Percentiles rank a stretch among this genome's conserved stretches.
phyloP scores from a whole-genome alignment of 2,329 filamentous ascomycete genomes.

The Tolypocladium nubicola region DNA sequence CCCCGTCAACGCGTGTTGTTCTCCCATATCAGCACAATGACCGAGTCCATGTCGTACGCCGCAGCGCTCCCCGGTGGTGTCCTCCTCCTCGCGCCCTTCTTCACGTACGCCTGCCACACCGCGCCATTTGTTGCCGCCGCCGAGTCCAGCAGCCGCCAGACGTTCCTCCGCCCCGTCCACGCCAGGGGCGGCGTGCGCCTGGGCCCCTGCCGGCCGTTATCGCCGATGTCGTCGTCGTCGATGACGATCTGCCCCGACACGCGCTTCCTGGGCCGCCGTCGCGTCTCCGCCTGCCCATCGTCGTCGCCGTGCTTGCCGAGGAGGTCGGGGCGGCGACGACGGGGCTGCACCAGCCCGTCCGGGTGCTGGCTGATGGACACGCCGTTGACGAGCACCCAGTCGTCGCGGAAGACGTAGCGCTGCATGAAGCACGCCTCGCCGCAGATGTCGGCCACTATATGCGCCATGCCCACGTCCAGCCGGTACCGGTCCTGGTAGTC shows the following conservation, averaged over 20 bases:
- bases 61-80: constrained; percentile 10
- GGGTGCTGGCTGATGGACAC: constrained; percentile 32
- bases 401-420: constrained; percentile 32
- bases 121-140: constrained; percentile 21
- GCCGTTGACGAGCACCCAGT: constrained; percentile 38
- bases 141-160: constrained; percentile 32
- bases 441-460: constrained; percentile 29
- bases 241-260: constrained; percentile 20
- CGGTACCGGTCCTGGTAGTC: constrained; percentile 26
- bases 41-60: constrained; percentile 22
- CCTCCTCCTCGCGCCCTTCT: constrained; percentile 13
- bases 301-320: neutral
- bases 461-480: constrained; percentile 28
- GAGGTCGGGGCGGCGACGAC: neutral
- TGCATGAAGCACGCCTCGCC: constrained; percentile 37
- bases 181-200: constrained; percentile 12
- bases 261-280: constrained; percentile 3
- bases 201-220: constrained; percentile 7
- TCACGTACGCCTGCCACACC: constrained; percentile 37
- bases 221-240: constrained; percentile 15
- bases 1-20: constrained; percentile 2
- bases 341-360: constrained; percentile 16
- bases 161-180: constrained; percentile 24
- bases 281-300: constrained; percentile 2
- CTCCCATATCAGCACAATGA: constrained; percentile 31